Conservation (phyloP, 2,329 filamentous ascomycete genomes). For the Exophiala sp. region DNA sequence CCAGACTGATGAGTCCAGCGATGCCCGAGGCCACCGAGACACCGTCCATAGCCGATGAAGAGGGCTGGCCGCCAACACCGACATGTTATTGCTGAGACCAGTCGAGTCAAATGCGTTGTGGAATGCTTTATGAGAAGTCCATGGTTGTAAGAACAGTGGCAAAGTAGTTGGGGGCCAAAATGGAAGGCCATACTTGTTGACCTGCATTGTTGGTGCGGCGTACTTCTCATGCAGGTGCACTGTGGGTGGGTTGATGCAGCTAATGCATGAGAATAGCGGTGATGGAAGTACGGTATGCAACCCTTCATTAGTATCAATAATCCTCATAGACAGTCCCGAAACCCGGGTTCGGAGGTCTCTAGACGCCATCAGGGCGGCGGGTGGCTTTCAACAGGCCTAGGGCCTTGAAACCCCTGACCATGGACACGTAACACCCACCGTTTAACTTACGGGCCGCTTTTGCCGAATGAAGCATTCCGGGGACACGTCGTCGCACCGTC, state of each 20-base stretch:
- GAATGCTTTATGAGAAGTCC: slow-evolving; percentile 2
- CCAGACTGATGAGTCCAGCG: slow-evolving; percentile 25
- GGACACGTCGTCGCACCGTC: neutral
- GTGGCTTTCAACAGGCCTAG: neutral
- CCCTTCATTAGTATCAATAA: no score
- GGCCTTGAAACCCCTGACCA: neutral
- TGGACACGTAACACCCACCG: neutral
- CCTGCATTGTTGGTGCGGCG: no score
- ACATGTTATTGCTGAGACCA: neutral
- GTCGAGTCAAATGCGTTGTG: neutral
- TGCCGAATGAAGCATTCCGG: neutral
- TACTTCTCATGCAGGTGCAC: no score
- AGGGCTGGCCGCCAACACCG: slow-evolving; percentile 1
- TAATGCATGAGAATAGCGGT: no score
- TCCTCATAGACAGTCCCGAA: no score
- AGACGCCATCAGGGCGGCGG: neutral
- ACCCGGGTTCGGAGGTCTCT: neutral
- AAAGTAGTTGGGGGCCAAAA: no score
- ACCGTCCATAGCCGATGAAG: slow-evolving; percentile 15
- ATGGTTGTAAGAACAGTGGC: no score
- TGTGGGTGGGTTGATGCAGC: no score
- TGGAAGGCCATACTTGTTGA: no score
- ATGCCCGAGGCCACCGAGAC: slow-evolving; percentile 25
- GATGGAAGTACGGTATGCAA: no score
- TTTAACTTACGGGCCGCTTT: neutral